Percentiles rank a stretch among this genome's conserved stretches.
Conservation (phyloP, 176 grass and related monocot species). For the Eragrostis nindensis region DNA sequence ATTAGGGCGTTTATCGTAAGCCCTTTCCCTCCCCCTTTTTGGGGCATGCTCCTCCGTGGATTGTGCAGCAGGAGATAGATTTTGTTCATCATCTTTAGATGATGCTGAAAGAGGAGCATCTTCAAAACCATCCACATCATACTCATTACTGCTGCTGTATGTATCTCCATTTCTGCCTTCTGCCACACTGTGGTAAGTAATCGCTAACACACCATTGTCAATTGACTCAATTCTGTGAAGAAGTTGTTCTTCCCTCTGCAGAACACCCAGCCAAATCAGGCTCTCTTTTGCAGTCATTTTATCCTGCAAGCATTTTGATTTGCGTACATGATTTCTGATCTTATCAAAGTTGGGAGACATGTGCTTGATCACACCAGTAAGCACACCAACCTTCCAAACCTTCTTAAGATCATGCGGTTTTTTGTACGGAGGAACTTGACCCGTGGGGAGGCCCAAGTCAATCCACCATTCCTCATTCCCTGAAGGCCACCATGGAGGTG, state of each 20-base stretch:
- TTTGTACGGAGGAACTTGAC: conserved; percentile 77
- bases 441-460: conserved; percentile 66
- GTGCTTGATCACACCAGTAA: conserved; percentile 91
- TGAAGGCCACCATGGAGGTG: conserved; percentile 91
- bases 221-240: conserved; percentile 50
- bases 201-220: conserved; percentile 68
- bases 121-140: conserved; percentile 84
- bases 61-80: conserved; percentile 41
- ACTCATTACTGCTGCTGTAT: conserved; percentile 74
- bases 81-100: conserved; percentile 75
- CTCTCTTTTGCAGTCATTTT: conserved; percentile 99
- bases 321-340: conserved; percentile 84
- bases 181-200: conserved; percentile 51
- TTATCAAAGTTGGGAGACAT: conserved; percentile 95
- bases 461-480: conserved; percentile 92
- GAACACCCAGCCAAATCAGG: conserved; percentile 84
- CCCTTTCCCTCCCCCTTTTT: conserved; percentile 26
- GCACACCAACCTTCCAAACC: conserved; percentile 96
- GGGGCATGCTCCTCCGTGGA: conserved; percentile 34
- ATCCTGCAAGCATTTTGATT: conserved; percentile 97
- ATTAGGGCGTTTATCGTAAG: conserved; percentile 6
- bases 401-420: conserved; percentile 99
- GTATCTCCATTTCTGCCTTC: conserved; percentile 51
- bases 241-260: conserved; percentile 81
- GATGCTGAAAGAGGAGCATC: conserved; percentile 63